Evolutionary conservation across 2,329 filamentous ascomycete genomes (phyloP).

Genomic region (Biscogniauxia mediterranea): DNA sequence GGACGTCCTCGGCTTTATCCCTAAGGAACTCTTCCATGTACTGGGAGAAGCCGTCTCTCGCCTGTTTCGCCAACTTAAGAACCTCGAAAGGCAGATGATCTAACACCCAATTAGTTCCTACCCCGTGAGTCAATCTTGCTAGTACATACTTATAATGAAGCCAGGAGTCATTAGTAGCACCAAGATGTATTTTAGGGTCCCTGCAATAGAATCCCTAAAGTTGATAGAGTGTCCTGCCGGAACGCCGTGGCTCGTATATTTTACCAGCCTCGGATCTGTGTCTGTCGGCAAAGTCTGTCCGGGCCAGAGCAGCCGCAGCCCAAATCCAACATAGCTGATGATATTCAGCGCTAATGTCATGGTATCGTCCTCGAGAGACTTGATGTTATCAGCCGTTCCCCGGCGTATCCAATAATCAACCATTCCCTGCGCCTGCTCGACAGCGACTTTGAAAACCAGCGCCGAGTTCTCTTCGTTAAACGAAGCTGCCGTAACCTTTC

Average conservation of each 20-base stretch:
- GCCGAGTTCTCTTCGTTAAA: slow-evolving; percentile 77
- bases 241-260: slow-evolving; percentile 45
- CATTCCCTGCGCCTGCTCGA: slow-evolving; percentile 63
- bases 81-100: slow-evolving; percentile 47
- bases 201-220: slow-evolving; percentile 62
- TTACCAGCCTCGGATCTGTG: slow-evolving; percentile 43
- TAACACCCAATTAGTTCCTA: slow-evolving; percentile 12
- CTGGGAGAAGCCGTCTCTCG: slow-evolving; percentile 60
- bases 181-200: slow-evolving; percentile 62
- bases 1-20: slow-evolving; percentile 50
- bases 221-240: slow-evolving; percentile 58
- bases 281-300: slow-evolving; percentile 52
- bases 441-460: slow-evolving; percentile 61
- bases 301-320: slow-evolving; percentile 60
- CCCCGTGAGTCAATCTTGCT: not conserved
- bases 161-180: slow-evolving; percentile 58
- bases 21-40: slow-evolving; percentile 71
- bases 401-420: slow-evolving; percentile 52
- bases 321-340: slow-evolving; percentile 69
- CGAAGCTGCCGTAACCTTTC: slow-evolving; percentile 67
- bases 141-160: slow-evolving; percentile 49
- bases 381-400: slow-evolving; percentile 46
- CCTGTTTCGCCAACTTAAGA: slow-evolving; percentile 50
- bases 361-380: slow-evolving; percentile 59
- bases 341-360: slow-evolving; percentile 61